These are phyloP conservation scores for Metarhizium anisopliae DNA, from an alignment of 2,329 filamentous ascomycete species.

Conservation along the genomic window DNA sequence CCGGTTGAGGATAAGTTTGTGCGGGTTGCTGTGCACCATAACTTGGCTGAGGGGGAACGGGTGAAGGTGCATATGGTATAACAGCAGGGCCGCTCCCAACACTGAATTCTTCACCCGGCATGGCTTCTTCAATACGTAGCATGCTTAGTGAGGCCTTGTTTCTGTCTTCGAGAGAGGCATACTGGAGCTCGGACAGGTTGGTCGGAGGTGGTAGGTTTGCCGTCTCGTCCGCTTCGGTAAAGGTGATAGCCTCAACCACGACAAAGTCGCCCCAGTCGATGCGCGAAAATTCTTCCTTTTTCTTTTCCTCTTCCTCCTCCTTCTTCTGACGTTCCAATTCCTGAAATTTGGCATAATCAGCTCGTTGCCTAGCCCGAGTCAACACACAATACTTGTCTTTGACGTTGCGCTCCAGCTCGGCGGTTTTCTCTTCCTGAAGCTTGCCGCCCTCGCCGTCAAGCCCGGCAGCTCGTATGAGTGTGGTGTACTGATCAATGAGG, in stretches of 20 bases:
- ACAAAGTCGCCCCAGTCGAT: constrained; percentile 99
- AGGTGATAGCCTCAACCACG: constrained; percentile 89
- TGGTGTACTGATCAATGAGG: constrained; percentile 87
- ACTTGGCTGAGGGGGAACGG: constrained; percentile 34
- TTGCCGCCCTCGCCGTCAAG: constrained; percentile 58
- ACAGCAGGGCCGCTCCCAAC: constrained; percentile 42
- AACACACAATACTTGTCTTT: constrained; percentile 74
- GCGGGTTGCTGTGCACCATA: constrained; percentile 27
- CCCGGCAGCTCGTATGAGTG: constrained; percentile 60
- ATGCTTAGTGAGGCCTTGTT: constrained; percentile 80
- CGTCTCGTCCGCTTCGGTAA: constrained; percentile 81
- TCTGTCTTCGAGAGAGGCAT: constrained; percentile 89
- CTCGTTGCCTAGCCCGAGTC: constrained; percentile 71
- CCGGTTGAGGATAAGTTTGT: constrained; percentile 22
- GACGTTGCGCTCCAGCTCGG: constrained; percentile 64
- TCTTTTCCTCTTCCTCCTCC: constrained; percentile 77
- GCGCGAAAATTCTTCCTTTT: constrained; percentile 66
- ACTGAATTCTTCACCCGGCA: constrained; percentile 60
- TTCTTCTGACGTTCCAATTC: constrained; percentile 81
- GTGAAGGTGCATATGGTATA: constrained; percentile 14
- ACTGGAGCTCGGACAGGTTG: constrained; percentile 83
- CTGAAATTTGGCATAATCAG: constrained; percentile 79
- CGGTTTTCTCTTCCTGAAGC: constrained; percentile 62
- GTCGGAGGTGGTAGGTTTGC: constrained; percentile 82
- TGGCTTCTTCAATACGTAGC: constrained; percentile 86